Conservation (phyloP, 2,329 filamentous ascomycete species). For the Cytospora piceae region DNA sequence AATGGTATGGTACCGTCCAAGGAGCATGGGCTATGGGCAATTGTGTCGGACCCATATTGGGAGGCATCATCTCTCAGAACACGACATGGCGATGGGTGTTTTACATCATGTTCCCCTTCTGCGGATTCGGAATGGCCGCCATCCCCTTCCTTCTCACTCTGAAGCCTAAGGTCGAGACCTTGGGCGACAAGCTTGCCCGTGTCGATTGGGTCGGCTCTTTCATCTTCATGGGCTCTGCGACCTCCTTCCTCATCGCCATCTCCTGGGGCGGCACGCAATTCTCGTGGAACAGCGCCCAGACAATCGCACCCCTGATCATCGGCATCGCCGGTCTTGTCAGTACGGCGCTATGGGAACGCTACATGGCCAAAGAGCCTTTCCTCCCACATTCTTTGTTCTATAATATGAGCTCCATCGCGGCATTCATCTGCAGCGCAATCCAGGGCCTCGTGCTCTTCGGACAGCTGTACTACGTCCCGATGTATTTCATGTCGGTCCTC, state of each 20-base stretch:
- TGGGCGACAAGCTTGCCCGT: conserved; percentile 41
- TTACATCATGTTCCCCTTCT: conserved; percentile 51
- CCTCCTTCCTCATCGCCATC: conserved; percentile 51
- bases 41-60: conserved; percentile 45
- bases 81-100: conserved; percentile 54
- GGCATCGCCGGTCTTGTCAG: conserved; percentile 45
- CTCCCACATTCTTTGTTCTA: conserved; percentile 39
- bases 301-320: conserved; percentile 49
- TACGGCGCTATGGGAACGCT: conserved; percentile 45
- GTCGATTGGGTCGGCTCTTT: conserved; percentile 52
- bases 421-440: conserved; percentile 39
- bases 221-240: conserved; percentile 49
- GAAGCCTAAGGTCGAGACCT: conserved; percentile 39
- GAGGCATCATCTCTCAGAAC: conserved; percentile 41
- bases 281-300: conserved; percentile 45
- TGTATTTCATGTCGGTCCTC: conserved; percentile 45
- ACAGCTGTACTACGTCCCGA: conserved; percentile 42
- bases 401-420: conserved; percentile 36
- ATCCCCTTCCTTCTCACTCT: conserved; percentile 48
- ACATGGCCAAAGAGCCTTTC: conserved; percentile 39
- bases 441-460: conserved; percentile 43
- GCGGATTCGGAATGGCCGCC: conserved; percentile 44
- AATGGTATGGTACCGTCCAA: conserved; percentile 45
- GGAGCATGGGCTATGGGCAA: conserved; percentile 47
- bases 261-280: conserved; percentile 51